Base-by-base conservation (phyloP, 2,329 filamentous ascomycete species). In the Huntiella abstrusa region DNA sequence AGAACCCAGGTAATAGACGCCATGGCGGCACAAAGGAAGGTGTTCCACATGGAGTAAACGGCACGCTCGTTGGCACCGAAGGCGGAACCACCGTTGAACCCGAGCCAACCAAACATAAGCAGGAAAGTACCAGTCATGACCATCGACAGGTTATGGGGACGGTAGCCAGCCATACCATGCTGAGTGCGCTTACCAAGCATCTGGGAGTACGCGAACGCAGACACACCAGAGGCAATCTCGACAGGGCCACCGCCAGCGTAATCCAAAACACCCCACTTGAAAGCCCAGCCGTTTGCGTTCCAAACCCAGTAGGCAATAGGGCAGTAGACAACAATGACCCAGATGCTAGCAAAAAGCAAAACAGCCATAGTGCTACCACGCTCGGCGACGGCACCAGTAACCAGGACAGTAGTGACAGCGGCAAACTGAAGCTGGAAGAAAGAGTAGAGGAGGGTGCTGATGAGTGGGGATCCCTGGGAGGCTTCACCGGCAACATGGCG, bases 381-480 rank as follows among this genome's bases (percentile, higher is more conserved):
- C 65, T 98, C 91, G 50, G 88, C 88, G 46, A 94, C 84, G 51
- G 86, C 83, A 51, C 91, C 91, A 59, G 93, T 78, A 38, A 92
- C 75, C 57, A 98, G 93, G 48, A 85, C 86, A 45, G 78, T 86
- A 11, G 88, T 98, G 52, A 93, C 85, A 56, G 77, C 83, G 61
- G 83, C 91, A 70, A 98, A 98, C 80, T 94, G 87, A 80, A 96
- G 84, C 83, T 94, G 83, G 64, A 95, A 96, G 64, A 96, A 94
- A 36, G 85, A 82, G 64, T 91, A 96, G 3, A 96, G 73, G 36
- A 98, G 70, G 58, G 86, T 84, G 1, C 91, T 85, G 55, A 96
- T 77, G 51, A 95, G 71, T 13, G 86, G 81, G 32, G 83, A 92
- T 47, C 87, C 91, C 19, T 82, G 84, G 50, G 84, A 92, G n/a